Conservation (phyloP, 345 rosid species). For the Euphorbia tirucalli region DNA sequence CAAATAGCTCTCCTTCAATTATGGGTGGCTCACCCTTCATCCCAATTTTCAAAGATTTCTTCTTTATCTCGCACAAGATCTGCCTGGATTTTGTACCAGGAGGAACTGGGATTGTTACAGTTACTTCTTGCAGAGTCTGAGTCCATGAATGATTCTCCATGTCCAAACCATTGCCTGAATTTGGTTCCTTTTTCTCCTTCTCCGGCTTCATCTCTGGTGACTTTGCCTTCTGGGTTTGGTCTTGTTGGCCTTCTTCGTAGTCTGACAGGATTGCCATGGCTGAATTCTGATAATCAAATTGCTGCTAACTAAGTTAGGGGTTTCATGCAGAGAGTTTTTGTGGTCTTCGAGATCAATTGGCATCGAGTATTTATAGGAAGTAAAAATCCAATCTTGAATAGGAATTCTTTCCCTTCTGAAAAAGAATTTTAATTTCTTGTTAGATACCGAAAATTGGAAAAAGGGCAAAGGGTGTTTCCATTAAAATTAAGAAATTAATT, state of each 20-base stretch:
- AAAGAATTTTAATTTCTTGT: conserved; percentile 2
- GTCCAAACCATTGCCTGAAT: conserved; percentile 33
- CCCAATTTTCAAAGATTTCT: conserved; percentile 21
- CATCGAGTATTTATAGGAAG: neutral
- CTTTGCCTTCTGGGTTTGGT: conserved; percentile 9
- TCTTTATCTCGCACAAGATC: conserved; percentile 27
- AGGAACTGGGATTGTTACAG: conserved; percentile 23
- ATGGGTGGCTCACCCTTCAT: conserved; percentile 23
- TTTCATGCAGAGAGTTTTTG: neutral
- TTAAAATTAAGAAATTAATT: no score
- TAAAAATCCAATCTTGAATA: neutral
- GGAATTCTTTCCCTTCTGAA: neutral
- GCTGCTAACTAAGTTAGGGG: no score
- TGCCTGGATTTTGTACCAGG: conserved; percentile 25
- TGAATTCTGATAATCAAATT: neutral
- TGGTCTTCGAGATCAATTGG: neutral
- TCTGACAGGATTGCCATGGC: conserved; percentile 31
- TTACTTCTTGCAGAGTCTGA: conserved; percentile 32
- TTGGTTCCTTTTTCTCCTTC: conserved; percentile 19
- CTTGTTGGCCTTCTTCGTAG: conserved; percentile 8
- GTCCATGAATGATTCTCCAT: conserved; percentile 32
- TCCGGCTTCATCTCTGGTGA: conserved; percentile 3
- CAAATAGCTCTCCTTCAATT: conserved; percentile 29
- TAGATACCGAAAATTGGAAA: no score
- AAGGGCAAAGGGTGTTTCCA: no score